Conservation (phyloP, 257 asterid genomes). For the Eustoma russellianum region DNA sequence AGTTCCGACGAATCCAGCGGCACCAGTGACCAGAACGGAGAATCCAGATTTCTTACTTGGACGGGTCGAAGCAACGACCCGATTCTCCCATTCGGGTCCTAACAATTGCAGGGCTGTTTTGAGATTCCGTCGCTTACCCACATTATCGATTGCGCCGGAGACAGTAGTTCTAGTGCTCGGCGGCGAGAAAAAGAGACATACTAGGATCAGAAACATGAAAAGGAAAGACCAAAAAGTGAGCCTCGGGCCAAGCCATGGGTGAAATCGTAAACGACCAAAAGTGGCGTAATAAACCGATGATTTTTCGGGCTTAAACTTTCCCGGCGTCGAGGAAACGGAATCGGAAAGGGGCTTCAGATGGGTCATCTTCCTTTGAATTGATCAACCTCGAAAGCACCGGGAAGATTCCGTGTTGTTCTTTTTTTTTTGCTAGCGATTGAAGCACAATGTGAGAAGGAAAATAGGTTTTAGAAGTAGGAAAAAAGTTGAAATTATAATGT, state of each 20-base stretch:
- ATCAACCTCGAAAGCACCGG: too few relatives aligned
- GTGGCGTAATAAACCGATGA: conserved; percentile 27
- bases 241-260: conserved; percentile 34
- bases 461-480: too few relatives aligned
- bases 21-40: conserved; percentile 72
- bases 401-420: too few relatives aligned
- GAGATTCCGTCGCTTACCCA: conserved; percentile 20
- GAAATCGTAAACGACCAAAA: conserved; percentile 51
- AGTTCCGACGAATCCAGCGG: conserved; percentile 71
- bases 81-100: conserved; percentile 43
- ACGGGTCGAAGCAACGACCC: conserved; percentile 53
- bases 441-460: too few relatives aligned
- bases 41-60: conserved; percentile 36
- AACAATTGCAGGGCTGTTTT: conserved; percentile 2
- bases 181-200: conserved; percentile 42
- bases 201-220: conserved; percentile 32
- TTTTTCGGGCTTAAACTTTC: conserved; percentile 46
- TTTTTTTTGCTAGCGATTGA: too few relatives aligned
- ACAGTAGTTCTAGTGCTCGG: background rate
- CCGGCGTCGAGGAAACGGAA: conserved; percentile 53
- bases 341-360: conserved; percentile 63
- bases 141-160: conserved; percentile 5
- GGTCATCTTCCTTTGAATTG: conserved; percentile 23
- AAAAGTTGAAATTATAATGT: too few relatives aligned
- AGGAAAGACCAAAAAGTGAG: conserved; percentile 59